Evolutionary conservation across 192 early-diverging fungal genomes (phyloP).

Genomic region (Coemansia sp.): DNA sequence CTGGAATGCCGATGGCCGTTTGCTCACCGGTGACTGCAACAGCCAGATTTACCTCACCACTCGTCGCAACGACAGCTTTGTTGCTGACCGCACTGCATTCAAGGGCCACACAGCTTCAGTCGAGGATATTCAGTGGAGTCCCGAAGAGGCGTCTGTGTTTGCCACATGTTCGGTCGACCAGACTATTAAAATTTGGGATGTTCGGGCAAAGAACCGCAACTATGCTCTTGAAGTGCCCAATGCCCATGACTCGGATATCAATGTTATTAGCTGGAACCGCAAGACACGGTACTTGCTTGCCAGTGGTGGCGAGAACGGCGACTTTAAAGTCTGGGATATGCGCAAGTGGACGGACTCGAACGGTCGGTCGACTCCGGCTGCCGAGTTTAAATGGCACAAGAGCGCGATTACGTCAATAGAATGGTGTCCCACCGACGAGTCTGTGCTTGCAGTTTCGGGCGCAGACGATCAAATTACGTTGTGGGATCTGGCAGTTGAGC

Average conservation of each 20-base stretch:
- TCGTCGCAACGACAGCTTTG: conserved; percentile 62
- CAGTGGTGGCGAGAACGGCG: conserved; percentile 89
- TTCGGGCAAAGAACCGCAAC: conserved; percentile 68
- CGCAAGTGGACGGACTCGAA: conserved; percentile 56
- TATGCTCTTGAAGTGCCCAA: conserved; percentile 70
- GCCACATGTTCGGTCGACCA: conserved; percentile 88
- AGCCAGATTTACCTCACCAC: conserved; percentile 83
- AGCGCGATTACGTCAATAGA: conserved; percentile 93
- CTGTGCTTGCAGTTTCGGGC: conserved; percentile 85
- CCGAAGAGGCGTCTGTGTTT: conserved; percentile 86
- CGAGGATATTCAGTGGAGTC: conserved; percentile 98
- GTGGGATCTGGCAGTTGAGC: conserved; percentile 98
- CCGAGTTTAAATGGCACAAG: conserved; percentile 93
- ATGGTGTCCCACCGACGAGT: conserved; percentile 93
- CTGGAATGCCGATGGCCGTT: conserved; percentile 74
- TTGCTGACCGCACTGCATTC: conserved; percentile 74
- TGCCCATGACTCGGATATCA: conserved; percentile 88
- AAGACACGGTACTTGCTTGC: conserved; percentile 85
- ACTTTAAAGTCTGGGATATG: conserved; percentile 96
- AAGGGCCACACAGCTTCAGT: conserved; percentile 82
- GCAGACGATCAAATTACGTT: conserved; percentile 95
- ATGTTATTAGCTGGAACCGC: conserved; percentile 96
- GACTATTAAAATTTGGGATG: conserved; percentile 95
- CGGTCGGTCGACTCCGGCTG: conserved; percentile 68
- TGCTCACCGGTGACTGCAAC: conserved; percentile 85